phyloP scores from a whole-genome alignment of 164 flowering plant species.

The Umbilicus rupestris region DNA sequence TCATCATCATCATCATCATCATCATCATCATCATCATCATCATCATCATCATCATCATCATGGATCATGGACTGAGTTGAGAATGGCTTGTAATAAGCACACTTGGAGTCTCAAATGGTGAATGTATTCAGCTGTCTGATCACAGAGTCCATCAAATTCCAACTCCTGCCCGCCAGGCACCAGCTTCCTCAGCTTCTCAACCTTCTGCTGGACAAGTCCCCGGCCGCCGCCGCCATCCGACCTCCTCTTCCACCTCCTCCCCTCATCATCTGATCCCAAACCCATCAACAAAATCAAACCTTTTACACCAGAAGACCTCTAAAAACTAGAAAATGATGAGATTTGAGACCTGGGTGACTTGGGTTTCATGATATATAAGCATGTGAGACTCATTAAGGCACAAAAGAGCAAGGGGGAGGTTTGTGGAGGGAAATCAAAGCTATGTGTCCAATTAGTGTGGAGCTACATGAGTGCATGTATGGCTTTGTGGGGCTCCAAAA shows the following conservation, averaged over 20 bases:
- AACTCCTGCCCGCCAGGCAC: conserved; percentile 12
- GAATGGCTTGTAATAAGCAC: conserved; percentile 8
- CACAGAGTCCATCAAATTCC: conserved; percentile 1
- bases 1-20: too few species aligned
- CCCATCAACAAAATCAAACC: neutral
- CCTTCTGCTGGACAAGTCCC: conserved; percentile 6
- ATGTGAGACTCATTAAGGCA: neutral
- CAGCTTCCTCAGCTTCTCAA: conserved; percentile 8
- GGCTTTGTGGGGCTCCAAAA: neutral
- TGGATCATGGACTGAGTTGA: neutral
- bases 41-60: too few species aligned
- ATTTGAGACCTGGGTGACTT: neutral
- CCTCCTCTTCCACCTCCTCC: conserved; percentile 3
- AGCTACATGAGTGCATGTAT: neutral
- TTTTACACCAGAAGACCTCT: neutral
- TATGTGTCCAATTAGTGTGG: neutral
- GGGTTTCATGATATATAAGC: neutral
- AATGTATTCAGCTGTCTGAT: conserved; percentile 13
- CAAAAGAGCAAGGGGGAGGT: neutral
- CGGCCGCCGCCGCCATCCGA: neutral
- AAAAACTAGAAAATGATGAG: neutral
- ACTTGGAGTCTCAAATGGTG: conserved; percentile 12
- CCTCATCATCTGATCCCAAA: neutral
- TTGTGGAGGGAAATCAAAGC: neutral
- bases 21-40: too few species aligned